These are phyloP conservation scores for Gilbertella persicaria DNA, from an alignment of 371 early-diverging fungal genomes.

Conservation along the genomic window DNA sequence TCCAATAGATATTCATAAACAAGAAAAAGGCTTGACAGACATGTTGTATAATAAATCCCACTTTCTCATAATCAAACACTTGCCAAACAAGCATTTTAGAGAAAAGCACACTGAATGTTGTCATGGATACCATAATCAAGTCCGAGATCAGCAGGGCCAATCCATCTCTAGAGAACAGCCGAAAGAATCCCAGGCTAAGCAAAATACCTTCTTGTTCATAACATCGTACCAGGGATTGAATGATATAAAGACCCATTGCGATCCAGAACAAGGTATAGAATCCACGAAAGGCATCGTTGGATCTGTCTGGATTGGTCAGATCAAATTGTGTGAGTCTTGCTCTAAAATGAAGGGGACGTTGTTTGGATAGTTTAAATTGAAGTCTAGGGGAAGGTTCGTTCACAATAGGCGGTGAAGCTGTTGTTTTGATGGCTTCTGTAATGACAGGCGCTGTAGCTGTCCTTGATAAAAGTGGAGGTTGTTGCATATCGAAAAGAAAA, in stretches of 20 bases:
- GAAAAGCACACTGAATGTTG: constrained; percentile 59
- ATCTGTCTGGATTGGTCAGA: constrained; percentile 42
- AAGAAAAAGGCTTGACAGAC: constrained; percentile 68
- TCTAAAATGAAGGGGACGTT: constrained; percentile 37
- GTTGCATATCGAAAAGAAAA: too few species aligned
- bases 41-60: constrained; percentile 69
- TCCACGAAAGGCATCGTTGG: constrained; percentile 72
- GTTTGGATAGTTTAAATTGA: constrained; percentile 18
- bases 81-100: constrained; percentile 61
- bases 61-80: constrained; percentile 53
- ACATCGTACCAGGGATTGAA: constrained; percentile 70
- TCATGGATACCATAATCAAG: constrained; percentile 65
- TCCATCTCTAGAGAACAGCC: constrained; percentile 70
- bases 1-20: constrained; percentile 67
- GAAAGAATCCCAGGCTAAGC: constrained; percentile 60
- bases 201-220: constrained; percentile 70
- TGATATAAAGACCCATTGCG: constrained; percentile 75
- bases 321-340: constrained; percentile 49
- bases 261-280: constrained; percentile 94
- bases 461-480: constrained; percentile 10
- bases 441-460: constrained; percentile 18
- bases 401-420: neutral
- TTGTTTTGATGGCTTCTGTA: neutral
- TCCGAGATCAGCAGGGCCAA: constrained; percentile 68
- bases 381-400: neutral